Conservation (phyloP, 2,329 filamentous ascomycete species). For the Dryadomyces quercus-mongolicae region DNA sequence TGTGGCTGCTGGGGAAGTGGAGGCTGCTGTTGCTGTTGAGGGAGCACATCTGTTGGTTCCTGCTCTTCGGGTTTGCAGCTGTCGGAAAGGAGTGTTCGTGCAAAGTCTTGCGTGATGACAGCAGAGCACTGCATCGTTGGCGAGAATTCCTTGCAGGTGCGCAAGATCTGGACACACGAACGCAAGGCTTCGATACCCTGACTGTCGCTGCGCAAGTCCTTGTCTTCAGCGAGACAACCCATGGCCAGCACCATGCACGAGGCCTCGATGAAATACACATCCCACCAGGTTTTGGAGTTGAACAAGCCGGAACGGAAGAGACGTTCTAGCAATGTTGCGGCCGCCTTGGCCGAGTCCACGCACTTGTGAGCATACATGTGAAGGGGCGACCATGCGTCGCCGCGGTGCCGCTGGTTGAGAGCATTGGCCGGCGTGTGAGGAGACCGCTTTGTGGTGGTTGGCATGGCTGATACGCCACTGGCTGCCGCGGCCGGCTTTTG, state of each 20-base stretch:
- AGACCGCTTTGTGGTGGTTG: not conserved
- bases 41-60: not conserved
- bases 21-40: not conserved
- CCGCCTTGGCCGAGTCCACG: constrained; percentile 9
- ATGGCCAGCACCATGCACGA: constrained; percentile 11
- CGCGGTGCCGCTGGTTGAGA: too few species aligned
- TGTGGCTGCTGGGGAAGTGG: not conserved
- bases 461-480: not conserved
- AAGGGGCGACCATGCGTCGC: not conserved
- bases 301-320: constrained; percentile 9
- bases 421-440: not conserved
- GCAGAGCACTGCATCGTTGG: constrained; percentile 12
- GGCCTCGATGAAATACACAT: constrained; percentile 12
- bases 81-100: constrained; percentile 5
- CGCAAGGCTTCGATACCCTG: constrained; percentile 5
- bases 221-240: constrained; percentile 7
- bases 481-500: not conserved
- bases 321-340: constrained; percentile 7
- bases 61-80: not conserved
- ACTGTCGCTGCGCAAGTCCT: constrained; percentile 4
- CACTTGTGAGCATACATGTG: constrained; percentile 4
- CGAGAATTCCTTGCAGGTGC: constrained; percentile 10
- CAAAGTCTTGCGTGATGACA: constrained; percentile 9
- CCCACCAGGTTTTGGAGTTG: constrained; percentile 13
- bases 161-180: constrained; percentile 7